Percentiles rank a stretch among this genome's conserved stretches.
phyloP scores from a whole-genome alignment of 2,329 filamentous ascomycete species.

The Arthrobotrys sinensis region DNA sequence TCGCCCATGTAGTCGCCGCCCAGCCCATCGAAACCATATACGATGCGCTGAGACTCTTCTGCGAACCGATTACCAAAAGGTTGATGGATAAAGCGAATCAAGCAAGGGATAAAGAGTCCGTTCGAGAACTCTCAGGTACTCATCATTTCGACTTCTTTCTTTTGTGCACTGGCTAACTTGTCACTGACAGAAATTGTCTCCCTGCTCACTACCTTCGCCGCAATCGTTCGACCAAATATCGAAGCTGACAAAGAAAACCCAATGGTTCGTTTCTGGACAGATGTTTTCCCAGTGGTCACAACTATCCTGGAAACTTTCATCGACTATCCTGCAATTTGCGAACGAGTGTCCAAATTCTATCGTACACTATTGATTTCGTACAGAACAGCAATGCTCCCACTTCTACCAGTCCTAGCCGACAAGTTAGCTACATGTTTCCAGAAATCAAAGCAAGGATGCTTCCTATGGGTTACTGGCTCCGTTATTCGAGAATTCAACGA shows the following conservation, averaged over 20 bases:
- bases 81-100: constrained; percentile 89
- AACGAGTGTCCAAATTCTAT: constrained; percentile 95
- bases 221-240: constrained; percentile 82
- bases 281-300: constrained; percentile 89
- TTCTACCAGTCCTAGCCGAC: constrained; percentile 87
- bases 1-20: constrained; percentile 89
- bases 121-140: constrained; percentile 86
- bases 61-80: constrained; percentile 87
- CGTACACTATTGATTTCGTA: constrained; percentile 97
- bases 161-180: constrained; percentile 11
- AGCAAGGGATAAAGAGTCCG: constrained; percentile 85
- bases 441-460: constrained; percentile 90
- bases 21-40: constrained; percentile 87
- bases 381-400: constrained; percentile 86
- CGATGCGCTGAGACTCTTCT: constrained; percentile 89
- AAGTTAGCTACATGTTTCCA: constrained; percentile 89
- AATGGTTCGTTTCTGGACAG: constrained; percentile 94
- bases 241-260: constrained; percentile 83
- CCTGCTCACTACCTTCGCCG: constrained; percentile 90
- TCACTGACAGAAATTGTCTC: constrained; percentile 81
- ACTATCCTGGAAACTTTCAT: constrained; percentile 91
- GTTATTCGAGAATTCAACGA: constrained; percentile 96
- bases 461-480: constrained; percentile 97
- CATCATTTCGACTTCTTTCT: constrained; percentile 24
- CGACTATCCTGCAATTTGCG: constrained; percentile 87